phyloP scores from a whole-genome alignment of 2,329 filamentous ascomycete genomes.

The Venturia oleaginea region DNA sequence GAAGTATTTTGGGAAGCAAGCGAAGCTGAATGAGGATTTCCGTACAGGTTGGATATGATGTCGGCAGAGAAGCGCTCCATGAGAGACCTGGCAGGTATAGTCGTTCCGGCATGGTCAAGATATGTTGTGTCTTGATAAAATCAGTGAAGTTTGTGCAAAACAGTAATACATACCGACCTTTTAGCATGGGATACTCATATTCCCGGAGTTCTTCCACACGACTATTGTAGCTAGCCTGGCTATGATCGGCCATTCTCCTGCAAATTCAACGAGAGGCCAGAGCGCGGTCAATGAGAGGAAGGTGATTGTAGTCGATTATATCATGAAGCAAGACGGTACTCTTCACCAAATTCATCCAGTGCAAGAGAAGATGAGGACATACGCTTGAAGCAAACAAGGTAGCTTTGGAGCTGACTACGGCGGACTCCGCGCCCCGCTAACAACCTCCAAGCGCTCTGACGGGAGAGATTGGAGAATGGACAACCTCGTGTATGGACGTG shows the following conservation, averaged over 20 bases:
- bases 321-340: neutral
- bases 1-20: slow-evolving; percentile 70
- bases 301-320: neutral
- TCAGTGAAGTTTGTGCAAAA: neutral
- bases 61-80: slow-evolving; percentile 73
- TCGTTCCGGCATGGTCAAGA: slow-evolving; percentile 94
- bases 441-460: neutral
- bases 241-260: neutral
- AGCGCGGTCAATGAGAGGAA: neutral
- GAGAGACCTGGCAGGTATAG: slow-evolving; percentile 68
- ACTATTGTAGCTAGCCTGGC: slow-evolving; percentile 6
- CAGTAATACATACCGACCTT: slow-evolving; percentile 7
- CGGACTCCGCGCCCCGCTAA: neutral
- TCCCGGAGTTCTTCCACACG: slow-evolving; percentile 13
- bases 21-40: slow-evolving; percentile 87
- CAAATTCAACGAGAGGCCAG: neutral
- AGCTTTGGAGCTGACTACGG: slow-evolving; percentile 1
- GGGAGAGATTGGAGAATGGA: no score
- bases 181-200: slow-evolving; percentile 14
- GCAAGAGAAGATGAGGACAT: neutral
- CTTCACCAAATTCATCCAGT: neutral
- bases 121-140: slow-evolving; percentile 59
- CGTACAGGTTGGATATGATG: slow-evolving; percentile 70
- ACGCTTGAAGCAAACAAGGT: neutral
- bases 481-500: neutral